Evolutionary conservation across 2,329 filamentous ascomycete species (phyloP).

Genomic region (Penicillium sp.): DNA sequence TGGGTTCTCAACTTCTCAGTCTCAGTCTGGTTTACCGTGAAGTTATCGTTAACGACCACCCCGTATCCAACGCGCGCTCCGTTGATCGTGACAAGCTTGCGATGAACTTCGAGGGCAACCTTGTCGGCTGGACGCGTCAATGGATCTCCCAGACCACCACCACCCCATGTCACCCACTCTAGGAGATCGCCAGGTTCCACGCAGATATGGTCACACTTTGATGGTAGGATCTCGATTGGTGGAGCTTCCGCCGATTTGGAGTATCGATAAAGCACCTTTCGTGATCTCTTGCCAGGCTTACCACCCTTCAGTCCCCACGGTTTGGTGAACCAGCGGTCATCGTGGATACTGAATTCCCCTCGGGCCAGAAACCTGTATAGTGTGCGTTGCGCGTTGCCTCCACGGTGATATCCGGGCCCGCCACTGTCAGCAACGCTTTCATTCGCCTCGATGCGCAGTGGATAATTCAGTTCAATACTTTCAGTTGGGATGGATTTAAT

Average conservation of each 20-base stretch:
- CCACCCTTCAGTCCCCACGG: conserved; percentile 49
- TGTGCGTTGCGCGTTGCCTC: conserved; percentile 48
- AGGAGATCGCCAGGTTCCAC: conserved; percentile 46
- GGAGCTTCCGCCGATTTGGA: conserved; percentile 33
- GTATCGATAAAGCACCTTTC: conserved; percentile 43
- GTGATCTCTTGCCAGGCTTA: conserved; percentile 41
- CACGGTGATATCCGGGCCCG: conserved; percentile 45
- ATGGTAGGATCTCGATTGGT: conserved; percentile 35
- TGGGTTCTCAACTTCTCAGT: conserved; percentile 35
- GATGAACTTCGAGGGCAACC: conserved; percentile 46
- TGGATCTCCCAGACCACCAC: conserved; percentile 47
- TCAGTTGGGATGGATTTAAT: conserved; percentile 50
- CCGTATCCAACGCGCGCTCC: conserved; percentile 45
- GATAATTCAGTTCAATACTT: conserved; percentile 47
- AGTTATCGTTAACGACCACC: conserved; percentile 40
- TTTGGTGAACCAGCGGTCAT: conserved; percentile 49
- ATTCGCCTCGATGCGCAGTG: conserved; percentile 47
- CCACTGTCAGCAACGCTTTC: conserved; percentile 47
- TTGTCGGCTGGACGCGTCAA: conserved; percentile 41
- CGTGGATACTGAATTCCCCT: conserved; percentile 47
- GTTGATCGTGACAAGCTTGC: conserved; percentile 41
- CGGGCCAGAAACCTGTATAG: conserved; percentile 45
- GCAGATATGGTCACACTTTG: conserved; percentile 47
- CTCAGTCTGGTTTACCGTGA: conserved; percentile 33
- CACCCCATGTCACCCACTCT: conserved; percentile 50